A percentile compares a stretch with the other conserved stretches of the same genome.
These are phyloP conservation scores for Penicillium sp. DNA, from an alignment of 2,329 filamentous ascomycete genomes.

Conservation along the genomic window DNA sequence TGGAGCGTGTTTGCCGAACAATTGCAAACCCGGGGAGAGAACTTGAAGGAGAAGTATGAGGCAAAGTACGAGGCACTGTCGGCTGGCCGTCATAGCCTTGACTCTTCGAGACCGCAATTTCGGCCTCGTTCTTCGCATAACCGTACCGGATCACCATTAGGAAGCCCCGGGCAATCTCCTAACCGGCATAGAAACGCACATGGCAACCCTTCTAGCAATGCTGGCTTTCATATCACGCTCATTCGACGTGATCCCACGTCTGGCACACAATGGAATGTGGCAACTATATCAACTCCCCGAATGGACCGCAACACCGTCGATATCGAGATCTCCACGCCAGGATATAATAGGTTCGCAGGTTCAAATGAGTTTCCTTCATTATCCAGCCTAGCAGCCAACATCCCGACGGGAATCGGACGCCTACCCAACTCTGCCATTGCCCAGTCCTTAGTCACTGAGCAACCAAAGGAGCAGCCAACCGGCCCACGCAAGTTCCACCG, in stretches of 20 bases:
- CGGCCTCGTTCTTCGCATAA: slow-evolving; percentile 24
- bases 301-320: slow-evolving; percentile 40
- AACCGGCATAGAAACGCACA: slow-evolving; percentile 13
- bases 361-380: slow-evolving; percentile 37
- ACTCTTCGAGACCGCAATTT: slow-evolving; percentile 26
- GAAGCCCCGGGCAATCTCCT: slow-evolving; percentile 32
- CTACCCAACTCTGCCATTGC: slow-evolving; percentile 14
- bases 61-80: slow-evolving; percentile 23
- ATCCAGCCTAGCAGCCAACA: slow-evolving; percentile 29
- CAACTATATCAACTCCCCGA: slow-evolving; percentile 53
- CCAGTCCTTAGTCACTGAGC: slow-evolving; percentile 9
- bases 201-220: slow-evolving; percentile 11
- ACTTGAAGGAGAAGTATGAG: slow-evolving; percentile 27
- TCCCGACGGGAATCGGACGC: slow-evolving; percentile 25
- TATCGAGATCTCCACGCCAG: slow-evolving; percentile 58
- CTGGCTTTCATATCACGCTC: slow-evolving; percentile 52
- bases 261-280: slow-evolving; percentile 73
- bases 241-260: slow-evolving; percentile 72
- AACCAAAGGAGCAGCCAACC: slow-evolving; percentile 14
- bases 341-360: slow-evolving; percentile 58
- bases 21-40: slow-evolving; percentile 19
- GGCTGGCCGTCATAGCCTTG: slow-evolving; percentile 31
- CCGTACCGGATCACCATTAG: slow-evolving; percentile 19
- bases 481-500: slow-evolving; percentile 33
- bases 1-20: slow-evolving; percentile 33